A percentile compares a stretch with the other conserved stretches of the same genome.
phyloP scores from a whole-genome alignment of 2,329 filamentous ascomycete species.

The Beauveria pseudobassiana region DNA sequence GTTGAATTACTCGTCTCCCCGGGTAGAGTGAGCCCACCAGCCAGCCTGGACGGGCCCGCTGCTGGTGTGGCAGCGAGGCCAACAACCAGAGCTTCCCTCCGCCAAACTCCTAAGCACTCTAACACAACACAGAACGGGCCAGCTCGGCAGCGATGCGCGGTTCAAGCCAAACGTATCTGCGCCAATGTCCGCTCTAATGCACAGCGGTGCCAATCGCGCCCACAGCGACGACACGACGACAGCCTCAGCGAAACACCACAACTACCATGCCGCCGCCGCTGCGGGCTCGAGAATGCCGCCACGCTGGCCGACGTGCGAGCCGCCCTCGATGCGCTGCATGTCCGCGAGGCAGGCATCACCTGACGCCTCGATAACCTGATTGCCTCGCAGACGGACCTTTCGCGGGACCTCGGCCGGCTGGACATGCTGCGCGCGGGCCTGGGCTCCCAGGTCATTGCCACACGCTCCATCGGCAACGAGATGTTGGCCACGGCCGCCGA shows the following conservation, averaged over 20 bases:
- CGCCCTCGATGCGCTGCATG: constrained; percentile 66
- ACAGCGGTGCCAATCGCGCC: constrained; percentile 33
- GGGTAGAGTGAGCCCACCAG: background rate
- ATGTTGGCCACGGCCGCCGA: constrained; percentile 83
- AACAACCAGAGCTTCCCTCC: background rate
- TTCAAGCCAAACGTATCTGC: constrained; percentile 27
- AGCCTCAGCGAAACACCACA: constrained; percentile 1
- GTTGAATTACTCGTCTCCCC: background rate
- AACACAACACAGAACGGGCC: background rate
- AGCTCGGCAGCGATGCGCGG: constrained; percentile 33
- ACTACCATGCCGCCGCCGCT: constrained; percentile 12
- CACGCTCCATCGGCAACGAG: constrained; percentile 75
- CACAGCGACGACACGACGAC: constrained; percentile 23
- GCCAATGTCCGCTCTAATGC: constrained; percentile 41
- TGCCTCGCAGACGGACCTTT: constrained; percentile 76
- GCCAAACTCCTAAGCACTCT: background rate
- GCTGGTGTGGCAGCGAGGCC: background rate
- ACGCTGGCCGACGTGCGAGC: constrained; percentile 73
- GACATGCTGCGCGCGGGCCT: constrained; percentile 85
- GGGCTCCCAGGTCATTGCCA: constrained; percentile 76
- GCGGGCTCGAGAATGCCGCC: constrained; percentile 57
- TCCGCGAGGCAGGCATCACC: constrained; percentile 67
- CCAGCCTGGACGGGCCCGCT: background rate
- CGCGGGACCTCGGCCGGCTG: constrained; percentile 76
- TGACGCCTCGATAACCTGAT: constrained; percentile 68